Conservation (phyloP, 2,329 filamentous ascomycete genomes). For the Beauveria rudraprayagi region DNA sequence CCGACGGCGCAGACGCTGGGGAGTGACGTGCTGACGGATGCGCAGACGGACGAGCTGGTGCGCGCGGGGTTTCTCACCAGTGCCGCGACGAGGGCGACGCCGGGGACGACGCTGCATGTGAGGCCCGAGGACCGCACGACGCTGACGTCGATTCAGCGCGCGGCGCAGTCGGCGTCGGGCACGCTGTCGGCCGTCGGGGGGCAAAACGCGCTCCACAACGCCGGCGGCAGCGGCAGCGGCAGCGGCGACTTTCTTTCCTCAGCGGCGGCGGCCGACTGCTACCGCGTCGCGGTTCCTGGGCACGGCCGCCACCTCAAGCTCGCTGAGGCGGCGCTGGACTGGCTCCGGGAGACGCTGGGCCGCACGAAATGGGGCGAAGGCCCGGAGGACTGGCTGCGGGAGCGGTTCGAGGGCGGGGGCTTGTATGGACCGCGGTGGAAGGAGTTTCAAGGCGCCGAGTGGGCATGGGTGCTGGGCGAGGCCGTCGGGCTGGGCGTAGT, state of each 20-base stretch:
- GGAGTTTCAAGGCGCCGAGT: conserved; percentile 59
- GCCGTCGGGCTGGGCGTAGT: conserved; percentile 62
- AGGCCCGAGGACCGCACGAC: conserved; percentile 47
- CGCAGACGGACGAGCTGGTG: conserved; percentile 51
- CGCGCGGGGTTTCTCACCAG: conserved; percentile 59
- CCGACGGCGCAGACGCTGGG: conserved; percentile 32
- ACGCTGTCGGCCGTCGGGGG: conserved; percentile 63
- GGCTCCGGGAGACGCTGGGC: conserved; percentile 50
- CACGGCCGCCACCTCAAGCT: conserved; percentile 62
- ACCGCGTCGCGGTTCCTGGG: conserved; percentile 56
- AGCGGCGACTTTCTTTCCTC: background rate
- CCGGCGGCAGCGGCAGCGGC: conserved; percentile 45
- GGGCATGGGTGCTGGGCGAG: conserved; percentile 65
- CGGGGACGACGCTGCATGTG: conserved; percentile 32
- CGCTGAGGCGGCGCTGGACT: conserved; percentile 50
- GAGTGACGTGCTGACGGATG: conserved; percentile 27
- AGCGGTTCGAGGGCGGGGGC: conserved; percentile 62
- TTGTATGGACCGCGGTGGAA: conserved; percentile 47
- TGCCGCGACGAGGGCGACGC: conserved; percentile 20
- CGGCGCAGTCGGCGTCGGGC: conserved; percentile 59
- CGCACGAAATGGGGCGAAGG: conserved; percentile 55
- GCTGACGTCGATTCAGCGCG: conserved; percentile 52
- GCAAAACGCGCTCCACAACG: conserved; percentile 53
- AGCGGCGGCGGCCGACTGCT: conserved; percentile 19
- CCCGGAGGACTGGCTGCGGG: conserved; percentile 51